A percentile compares a stretch with the other conserved stretches of the same genome.
Conservation (phyloP, 2,329 filamentous ascomycete species). For the Fusarium dimerum region DNA sequence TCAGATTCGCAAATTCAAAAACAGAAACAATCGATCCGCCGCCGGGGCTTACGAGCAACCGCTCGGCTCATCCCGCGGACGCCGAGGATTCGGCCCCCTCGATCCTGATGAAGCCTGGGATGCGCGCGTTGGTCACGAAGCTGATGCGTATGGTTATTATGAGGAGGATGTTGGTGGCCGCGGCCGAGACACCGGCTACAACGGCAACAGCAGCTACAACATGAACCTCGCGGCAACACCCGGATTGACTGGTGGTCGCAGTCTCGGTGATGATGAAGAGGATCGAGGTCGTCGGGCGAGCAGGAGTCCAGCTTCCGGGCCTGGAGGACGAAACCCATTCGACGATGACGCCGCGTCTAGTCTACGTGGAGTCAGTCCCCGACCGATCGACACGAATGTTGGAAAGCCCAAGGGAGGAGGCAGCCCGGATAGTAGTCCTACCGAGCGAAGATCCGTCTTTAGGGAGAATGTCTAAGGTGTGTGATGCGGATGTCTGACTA, state of each 20-base stretch:
- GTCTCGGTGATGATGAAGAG: constrained; percentile 30
- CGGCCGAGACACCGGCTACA: constrained; percentile 32
- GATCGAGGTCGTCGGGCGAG: constrained; percentile 46
- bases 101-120: constrained; percentile 90
- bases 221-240: constrained; percentile 49
- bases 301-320: constrained; percentile 40
- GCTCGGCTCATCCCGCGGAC: constrained; percentile 41
- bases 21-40: constrained; percentile 65
- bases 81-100: constrained; percentile 64
- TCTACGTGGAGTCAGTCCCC: constrained; percentile 72
- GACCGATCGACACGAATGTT: constrained; percentile 62
- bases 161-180: constrained; percentile 56
- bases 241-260: constrained; percentile 23
- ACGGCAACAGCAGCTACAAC: constrained; percentile 46
- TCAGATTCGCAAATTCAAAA: constrained; percentile 63
- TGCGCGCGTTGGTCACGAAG: constrained; percentile 72
- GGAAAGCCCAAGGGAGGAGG: constrained; percentile 31
- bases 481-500: neutral
- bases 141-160: constrained; percentile 68
- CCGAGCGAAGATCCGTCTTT: constrained; percentile 70
- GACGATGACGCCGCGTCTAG: constrained; percentile 67
- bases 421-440: constrained; percentile 56
- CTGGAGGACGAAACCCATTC: constrained; percentile 62
- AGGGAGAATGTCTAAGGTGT: constrained; percentile 62
- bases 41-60: constrained; percentile 72